Evolutionary conservation across 2,329 filamentous ascomycete species (phyloP), one percentile per base, ranked within the genome.

Genomic region (Fusarium devonianum): DNA sequence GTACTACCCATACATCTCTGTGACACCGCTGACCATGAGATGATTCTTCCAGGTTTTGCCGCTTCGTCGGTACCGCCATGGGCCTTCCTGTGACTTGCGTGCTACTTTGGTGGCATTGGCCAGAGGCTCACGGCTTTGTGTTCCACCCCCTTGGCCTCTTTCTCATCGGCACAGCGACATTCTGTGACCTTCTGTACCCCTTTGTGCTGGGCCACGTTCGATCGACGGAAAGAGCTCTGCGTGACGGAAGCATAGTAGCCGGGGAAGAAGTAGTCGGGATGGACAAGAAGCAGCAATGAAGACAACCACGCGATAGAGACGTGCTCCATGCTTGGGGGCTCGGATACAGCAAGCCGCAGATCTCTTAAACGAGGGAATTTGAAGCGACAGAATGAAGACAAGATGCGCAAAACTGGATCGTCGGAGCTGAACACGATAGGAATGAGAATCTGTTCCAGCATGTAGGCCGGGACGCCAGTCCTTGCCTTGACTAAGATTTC

Each of bases 71-170:
- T 4, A 73, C 75, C 1, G 40, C 77, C 7, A 63, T 72, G 49
- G 76, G 77, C 2, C 64, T 79, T 13, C 67, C 73, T 5, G 46
- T 71, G 9, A 68, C 67, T 32, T 74, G 73, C 41, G 63, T 64
- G 7, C 55, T 78, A 32, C 63, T 76, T n/a, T 79, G 76, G 76
- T 78, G 73, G 67, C 73, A 72, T 56, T 80, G 78, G 78, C 77
- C 76, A 3, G 78, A 80, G 46, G 74, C 77, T 1, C 75, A 81
- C 58, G 72, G 70, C 9, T 81, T 78, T 58, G 73, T 77, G 21
- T 65, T 71, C 37, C 73, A 72, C 22, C 76, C 74, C 0, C 63
- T 78, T 4, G 73, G 70, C 1, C 33, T 78, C 4, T 73, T 79
- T 47, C 59, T 81, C 11, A 70, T 71, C 52, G 72, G 68, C 1